Evolutionary conservation across 2,329 filamentous ascomycete species (phyloP).

Genomic region (Penicillium sp.): DNA sequence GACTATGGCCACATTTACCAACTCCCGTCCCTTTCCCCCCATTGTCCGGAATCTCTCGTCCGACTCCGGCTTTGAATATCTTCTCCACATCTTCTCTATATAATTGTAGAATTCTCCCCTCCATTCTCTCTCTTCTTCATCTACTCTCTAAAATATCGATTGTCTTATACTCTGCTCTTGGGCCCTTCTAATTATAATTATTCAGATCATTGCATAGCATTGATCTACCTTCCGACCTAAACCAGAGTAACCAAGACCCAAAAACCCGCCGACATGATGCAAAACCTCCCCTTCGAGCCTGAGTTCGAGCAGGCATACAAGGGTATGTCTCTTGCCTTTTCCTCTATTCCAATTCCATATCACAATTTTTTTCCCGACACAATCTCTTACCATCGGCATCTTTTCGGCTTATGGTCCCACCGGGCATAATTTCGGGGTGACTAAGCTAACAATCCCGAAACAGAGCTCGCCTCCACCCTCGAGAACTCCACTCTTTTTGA

Average conservation of each 20-base stretch:
- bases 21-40: constrained; percentile 12
- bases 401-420: constrained; percentile 18
- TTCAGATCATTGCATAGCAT: constrained; percentile 6
- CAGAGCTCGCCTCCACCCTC: constrained; percentile 92
- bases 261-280: constrained; percentile 57
- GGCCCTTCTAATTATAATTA: constrained; percentile 1
- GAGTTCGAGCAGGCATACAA: constrained; percentile 99
- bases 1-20: constrained; percentile 9
- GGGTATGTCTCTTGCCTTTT: constrained; percentile 56
- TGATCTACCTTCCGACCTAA: neutral
- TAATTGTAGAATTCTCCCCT: constrained; percentile 23
- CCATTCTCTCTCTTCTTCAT: constrained; percentile 17
- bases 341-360: neutral
- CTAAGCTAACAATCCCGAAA: constrained; percentile 18
- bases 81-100: constrained; percentile 21
- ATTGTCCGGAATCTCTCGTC: constrained; percentile 27
- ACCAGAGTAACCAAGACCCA: constrained; percentile 9
- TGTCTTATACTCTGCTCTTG: constrained; percentile 15
- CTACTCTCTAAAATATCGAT: constrained; percentile 4
- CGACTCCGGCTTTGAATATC: constrained; percentile 32
- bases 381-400: constrained; percentile 18
- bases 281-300: constrained; percentile 82
- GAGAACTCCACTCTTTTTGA: constrained; percentile 91
- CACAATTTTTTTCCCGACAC: neutral
- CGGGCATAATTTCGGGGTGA: constrained; percentile 5